Evolutionary conservation across 1,284 basidiomycete genomes (phyloP), one percentile per base, ranked within the genome.

Genomic region (Puccinia hordei): DNA sequence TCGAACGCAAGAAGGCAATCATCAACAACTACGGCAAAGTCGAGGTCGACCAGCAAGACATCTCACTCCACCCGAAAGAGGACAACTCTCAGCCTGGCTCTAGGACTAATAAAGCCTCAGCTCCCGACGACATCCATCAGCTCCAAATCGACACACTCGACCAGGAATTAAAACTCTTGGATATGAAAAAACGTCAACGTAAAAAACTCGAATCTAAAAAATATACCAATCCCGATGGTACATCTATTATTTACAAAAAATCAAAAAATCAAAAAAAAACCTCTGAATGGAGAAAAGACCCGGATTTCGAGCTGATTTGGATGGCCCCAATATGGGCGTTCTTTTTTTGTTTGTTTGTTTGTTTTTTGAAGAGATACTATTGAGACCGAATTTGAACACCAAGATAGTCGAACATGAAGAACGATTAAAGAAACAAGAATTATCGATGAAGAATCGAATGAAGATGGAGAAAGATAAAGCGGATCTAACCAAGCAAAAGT

Each of bases 381-480:
- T 80, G 12, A 35, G 78, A 53, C 78, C 78, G 8, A 80, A 80
- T 35, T 49, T 80, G 35, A 80, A 80, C 30, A 30, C 69, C 0
- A 71, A 69, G 35, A 24, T 80, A 24, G 69, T 80, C 19, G 78
- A 80, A 30, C 59, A 80, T 41, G 78, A 80, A 73, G 51, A 57
- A 2, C 63, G 73, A 35, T 22, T 80, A 13, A 80, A 65, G 61
- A 72, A 71, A 38, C 38, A 73, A 53, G 69, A 72, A 66, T 19
- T 63, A 46, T 59, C 53, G 24, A 30, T 3, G 5, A 80, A 80
- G n/a, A 55, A 33, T 19, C 44, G 53, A 38, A 27, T 55, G 10
- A 80, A 80, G 61, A 51, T 61, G 8, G 55, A 72, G 24, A 80
- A 80, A 73, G 69, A 80, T 55, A 80, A 73, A 55, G 78, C 78